A percentile compares a stretch with the other conserved stretches of the same genome.
phyloP scores from a whole-genome alignment of 2,329 filamentous ascomycete genomes.

The Helotiales sp. region DNA sequence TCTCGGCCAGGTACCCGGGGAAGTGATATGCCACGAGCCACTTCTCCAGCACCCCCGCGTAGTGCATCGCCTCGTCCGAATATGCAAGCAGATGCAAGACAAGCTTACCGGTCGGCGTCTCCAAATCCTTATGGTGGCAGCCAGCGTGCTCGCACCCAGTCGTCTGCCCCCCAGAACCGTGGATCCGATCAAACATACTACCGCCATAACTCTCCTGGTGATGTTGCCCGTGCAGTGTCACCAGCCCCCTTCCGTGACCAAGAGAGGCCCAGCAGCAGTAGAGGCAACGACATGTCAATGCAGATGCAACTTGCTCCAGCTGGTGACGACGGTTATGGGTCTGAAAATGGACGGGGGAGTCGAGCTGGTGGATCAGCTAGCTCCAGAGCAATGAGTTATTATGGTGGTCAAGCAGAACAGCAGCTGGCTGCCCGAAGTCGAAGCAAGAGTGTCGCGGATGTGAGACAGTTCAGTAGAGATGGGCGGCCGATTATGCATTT shows the following conservation, averaged over 20 bases:
- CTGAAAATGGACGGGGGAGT: conserved; percentile 49
- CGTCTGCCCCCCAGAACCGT: conserved; percentile 44
- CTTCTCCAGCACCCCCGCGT: conserved; percentile 69
- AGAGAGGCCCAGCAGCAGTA: conserved; percentile 52
- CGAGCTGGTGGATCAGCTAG: conserved; percentile 48
- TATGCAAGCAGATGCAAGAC: conserved; percentile 48
- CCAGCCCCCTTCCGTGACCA: conserved; percentile 38
- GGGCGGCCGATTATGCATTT: conserved; percentile 89
- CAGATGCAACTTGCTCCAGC: conserved; percentile 65
- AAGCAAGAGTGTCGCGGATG: conserved; percentile 86
- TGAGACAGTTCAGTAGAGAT: conserved; percentile 78
- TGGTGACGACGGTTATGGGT: conserved; percentile 59
- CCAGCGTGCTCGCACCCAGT: conserved; percentile 32
- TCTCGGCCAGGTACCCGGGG: conserved; percentile 61
- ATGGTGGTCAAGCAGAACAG: conserved; percentile 43
- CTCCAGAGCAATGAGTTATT: conserved; percentile 53
- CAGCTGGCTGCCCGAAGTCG: conserved; percentile 48
- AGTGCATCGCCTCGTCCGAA: conserved; percentile 62
- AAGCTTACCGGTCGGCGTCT: conserved; percentile 51
- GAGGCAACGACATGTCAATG: conserved; percentile 57
- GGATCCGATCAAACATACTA: conserved; percentile 53
- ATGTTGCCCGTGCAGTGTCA: conserved; percentile 45
- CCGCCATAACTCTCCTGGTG: conserved; percentile 49
- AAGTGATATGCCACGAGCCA: conserved; percentile 56
- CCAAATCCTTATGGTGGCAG: conserved; percentile 61